These are phyloP conservation scores for Guyanaporus albipodus DNA, from an alignment of 768 basidiomycete species.

Conservation along the genomic window DNA sequence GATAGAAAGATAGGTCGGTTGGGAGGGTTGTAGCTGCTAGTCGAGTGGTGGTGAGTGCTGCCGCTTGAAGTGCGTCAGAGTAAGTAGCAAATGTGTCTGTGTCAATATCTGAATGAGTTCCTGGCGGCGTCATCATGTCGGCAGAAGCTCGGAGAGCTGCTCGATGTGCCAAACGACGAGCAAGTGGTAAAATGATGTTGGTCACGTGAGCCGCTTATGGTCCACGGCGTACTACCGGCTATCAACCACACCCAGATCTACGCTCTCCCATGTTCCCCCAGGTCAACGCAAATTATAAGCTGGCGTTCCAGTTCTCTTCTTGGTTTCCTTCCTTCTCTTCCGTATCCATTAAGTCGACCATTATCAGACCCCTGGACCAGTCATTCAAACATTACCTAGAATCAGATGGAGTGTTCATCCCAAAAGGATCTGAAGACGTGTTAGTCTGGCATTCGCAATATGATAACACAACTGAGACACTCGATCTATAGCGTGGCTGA, in stretches of 20 bases:
- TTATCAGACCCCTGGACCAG: conserved; percentile 62
- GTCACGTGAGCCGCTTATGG: conserved; percentile 8
- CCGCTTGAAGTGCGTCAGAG: conserved; percentile 53
- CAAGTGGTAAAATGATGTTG: background rate
- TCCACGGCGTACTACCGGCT: background rate
- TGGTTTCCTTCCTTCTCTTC: conserved; percentile 76
- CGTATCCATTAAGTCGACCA: conserved; percentile 65
- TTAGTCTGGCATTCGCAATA: conserved; percentile 35
- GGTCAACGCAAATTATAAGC: conserved; percentile 48
- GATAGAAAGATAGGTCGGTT: conserved; percentile 81
- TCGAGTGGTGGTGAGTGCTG: conserved; percentile 61
- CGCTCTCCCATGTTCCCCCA: conserved; percentile 42
- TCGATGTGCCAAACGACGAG: background rate
- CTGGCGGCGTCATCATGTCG: conserved; percentile 14
- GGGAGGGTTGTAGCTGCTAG: conserved; percentile 58
- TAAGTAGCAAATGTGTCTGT: conserved; percentile 45
- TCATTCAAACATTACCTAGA: conserved; percentile 71
- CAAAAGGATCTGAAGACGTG: conserved; percentile 76
- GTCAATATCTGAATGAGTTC: conserved; percentile 10
- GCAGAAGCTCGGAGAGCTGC: background rate
- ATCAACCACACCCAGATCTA: background rate
- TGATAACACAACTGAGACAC: background rate
- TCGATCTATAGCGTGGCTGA: conserved; percentile 41
- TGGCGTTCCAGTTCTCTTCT: conserved; percentile 76
- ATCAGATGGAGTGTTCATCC: conserved; percentile 81